Percentiles rank a stretch among this genome's conserved stretches.
Evolutionary conservation across 2,329 filamentous ascomycete genomes (phyloP).

Genomic region (Fusarium concolor): DNA sequence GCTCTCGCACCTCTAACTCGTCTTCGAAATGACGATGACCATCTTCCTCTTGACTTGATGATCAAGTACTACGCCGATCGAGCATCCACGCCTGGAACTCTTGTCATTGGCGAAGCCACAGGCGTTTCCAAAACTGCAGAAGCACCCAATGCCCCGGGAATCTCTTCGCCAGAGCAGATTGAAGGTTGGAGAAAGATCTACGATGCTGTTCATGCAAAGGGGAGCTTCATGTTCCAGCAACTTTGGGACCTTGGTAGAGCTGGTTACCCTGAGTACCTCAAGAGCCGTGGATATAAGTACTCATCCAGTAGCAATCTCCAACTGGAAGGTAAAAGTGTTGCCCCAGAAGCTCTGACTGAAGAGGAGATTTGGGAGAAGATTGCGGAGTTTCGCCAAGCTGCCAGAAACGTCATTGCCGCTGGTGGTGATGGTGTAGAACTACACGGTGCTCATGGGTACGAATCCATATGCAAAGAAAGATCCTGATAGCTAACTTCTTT

Average conservation of each 20-base stretch:
- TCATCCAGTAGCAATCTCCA: conserved; percentile 40
- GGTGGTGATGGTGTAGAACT: conserved; percentile 79
- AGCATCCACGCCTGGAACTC: conserved; percentile 55
- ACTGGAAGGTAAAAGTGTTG: conserved; percentile 38
- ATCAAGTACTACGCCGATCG: conserved; percentile 61
- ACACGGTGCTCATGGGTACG: conserved; percentile 65
- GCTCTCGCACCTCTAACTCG: conserved; percentile 69
- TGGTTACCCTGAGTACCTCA: conserved; percentile 28
- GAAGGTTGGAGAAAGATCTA: conserved; percentile 70
- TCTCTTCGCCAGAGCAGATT: conserved; percentile 68
- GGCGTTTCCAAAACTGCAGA: conserved; percentile 50
- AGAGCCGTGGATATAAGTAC: conserved; percentile 45
- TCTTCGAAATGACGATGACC: conserved; percentile 59
- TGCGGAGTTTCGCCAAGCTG: conserved; percentile 66
- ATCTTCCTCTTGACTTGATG: conserved; percentile 42
- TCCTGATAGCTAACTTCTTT: background rate
- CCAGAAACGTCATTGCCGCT: conserved; percentile 67
- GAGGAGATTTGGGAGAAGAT: conserved; percentile 75
- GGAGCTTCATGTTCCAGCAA: conserved; percentile 71
- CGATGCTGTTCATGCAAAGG: conserved; percentile 71
- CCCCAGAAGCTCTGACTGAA: conserved; percentile 61
- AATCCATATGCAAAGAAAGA: accelerated
- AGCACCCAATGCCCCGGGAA: conserved; percentile 62
- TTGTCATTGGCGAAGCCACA: conserved; percentile 62
- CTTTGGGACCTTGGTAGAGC: conserved; percentile 73